A percentile compares a stretch with the other conserved stretches of the same genome.
phyloP scores from a whole-genome alignment of 257 asterid species.

The Gynochthodes officinalis region DNA sequence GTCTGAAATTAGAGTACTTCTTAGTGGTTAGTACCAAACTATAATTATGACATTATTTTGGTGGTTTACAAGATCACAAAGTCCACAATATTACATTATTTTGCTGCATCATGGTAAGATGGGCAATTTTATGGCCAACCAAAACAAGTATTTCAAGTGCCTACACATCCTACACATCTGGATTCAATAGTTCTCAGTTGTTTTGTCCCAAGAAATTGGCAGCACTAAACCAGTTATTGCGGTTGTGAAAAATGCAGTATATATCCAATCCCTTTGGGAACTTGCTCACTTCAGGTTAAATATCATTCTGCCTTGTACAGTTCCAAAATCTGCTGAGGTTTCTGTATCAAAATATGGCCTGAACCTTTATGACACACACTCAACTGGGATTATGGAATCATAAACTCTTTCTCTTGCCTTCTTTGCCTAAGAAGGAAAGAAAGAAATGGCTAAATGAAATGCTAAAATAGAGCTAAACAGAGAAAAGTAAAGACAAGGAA shows the following conservation, averaged over 20 bases:
- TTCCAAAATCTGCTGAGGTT: background rate
- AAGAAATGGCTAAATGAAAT: background rate
- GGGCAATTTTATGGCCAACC: no score
- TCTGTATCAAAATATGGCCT: background rate
- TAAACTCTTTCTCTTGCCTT: constrained; percentile 57
- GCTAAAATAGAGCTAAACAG: background rate
- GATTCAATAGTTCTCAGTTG: no score
- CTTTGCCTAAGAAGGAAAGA: constrained; percentile 39
- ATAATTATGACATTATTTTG: no score
- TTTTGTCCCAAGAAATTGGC: no score
- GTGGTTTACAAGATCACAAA: no score
- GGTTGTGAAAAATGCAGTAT: background rate
- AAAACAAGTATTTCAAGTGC: no score
- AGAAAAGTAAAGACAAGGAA: background rate
- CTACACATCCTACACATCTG: no score
- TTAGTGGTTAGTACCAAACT: no score
- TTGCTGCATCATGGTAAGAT: no score
- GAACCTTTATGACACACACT: constrained; percentile 32
- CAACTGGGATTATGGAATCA: constrained; percentile 46
- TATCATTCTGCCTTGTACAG: background rate
- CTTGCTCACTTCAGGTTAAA: background rate
- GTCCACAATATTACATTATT: no score
- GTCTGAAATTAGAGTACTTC: no score
- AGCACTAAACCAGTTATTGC: background rate
- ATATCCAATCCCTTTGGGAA: no score